Evolutionary conservation across 257 asterid genomes (phyloP).

Genomic region (Ophiorrhiza pumila): DNA sequence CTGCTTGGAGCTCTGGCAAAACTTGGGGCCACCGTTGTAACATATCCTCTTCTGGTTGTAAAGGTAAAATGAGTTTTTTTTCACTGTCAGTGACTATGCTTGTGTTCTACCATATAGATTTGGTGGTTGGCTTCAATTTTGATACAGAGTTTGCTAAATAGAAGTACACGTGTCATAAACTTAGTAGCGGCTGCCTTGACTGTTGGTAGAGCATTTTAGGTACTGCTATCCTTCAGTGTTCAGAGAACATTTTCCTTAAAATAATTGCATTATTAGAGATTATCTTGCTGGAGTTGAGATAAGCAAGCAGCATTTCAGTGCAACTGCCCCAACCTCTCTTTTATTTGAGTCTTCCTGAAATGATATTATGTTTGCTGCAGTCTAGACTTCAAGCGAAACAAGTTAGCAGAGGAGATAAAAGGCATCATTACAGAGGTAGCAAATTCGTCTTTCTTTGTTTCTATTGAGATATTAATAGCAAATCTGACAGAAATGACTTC

Average conservation of each 20-base stretch:
- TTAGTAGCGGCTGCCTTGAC: neutral
- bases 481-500: neutral
- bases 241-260: neutral
- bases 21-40: constrained; percentile 95
- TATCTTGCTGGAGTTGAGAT: neutral
- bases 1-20: constrained; percentile 97
- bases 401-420: constrained; percentile 54
- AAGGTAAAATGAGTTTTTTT: constrained; percentile 46
- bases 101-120: neutral
- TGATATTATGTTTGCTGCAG: constrained; percentile 42
- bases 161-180: neutral
- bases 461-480: neutral
- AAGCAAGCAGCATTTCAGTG: constrained; percentile 7
- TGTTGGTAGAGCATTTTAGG: neutral
- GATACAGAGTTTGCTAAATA: neutral
- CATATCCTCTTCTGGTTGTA: constrained; percentile 92
- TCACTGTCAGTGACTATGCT: neutral
- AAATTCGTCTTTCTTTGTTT: neutral
- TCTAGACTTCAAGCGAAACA: constrained; percentile 97
- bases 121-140: neutral
- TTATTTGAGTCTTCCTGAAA: neutral
- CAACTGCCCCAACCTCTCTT: constrained; percentile 10
- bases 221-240: neutral
- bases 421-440: constrained; percentile 80
- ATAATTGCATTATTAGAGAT: neutral